Evolutionary conservation across 2,329 filamentous ascomycete genomes (phyloP), one percentile per base, ranked within the genome.

Genomic region (Xylariales sp.): DNA sequence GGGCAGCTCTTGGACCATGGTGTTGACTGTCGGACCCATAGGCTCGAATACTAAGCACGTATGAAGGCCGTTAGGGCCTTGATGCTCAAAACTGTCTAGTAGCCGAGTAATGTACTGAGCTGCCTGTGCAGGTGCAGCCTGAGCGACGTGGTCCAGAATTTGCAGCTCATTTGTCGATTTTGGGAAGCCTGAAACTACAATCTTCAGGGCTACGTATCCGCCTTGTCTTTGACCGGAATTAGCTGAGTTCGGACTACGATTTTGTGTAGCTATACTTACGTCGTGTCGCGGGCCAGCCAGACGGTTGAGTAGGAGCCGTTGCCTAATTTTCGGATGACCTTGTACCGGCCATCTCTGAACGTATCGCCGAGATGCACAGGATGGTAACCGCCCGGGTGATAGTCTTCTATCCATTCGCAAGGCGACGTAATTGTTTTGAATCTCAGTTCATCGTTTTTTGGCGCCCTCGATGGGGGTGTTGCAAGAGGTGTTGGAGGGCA

Each of bases 11-110:
- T 80, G 75, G 63, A 81, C 76, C 65, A 65, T 70, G 50, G 78
- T 75, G 10, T 80, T 75, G 23, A 83, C 74, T 69, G 75, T 83
- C 5, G 81, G 77, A 1, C 80, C 81, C 30, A 82, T 59, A 8
- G 80, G 71, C 48, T 82, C 78, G 52, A 80, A 77, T 5, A 85
- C 79, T 0, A 85, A 71, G 70, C 82, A 85, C 16, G 75, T 69
- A 65, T 85, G 82, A 1, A 34, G 75, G 12, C 83, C 82, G 71
- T 85, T 85, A 7, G 81, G 82, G 16, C 83, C 82, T 1, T 70
- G 45, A 43, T 81, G 55, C 12, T 78, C 48, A 48, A 84, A 84
- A 12, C 73, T 14, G 68, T 82, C 78, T 16, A 80, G 68, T 41
- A 82, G 49, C 18, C 66, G 74, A 46, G 81, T 76, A 10, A 82